phyloP scores from a whole-genome alignment of 805 yeast species.

The Saturnispora serradocipensis region DNA sequence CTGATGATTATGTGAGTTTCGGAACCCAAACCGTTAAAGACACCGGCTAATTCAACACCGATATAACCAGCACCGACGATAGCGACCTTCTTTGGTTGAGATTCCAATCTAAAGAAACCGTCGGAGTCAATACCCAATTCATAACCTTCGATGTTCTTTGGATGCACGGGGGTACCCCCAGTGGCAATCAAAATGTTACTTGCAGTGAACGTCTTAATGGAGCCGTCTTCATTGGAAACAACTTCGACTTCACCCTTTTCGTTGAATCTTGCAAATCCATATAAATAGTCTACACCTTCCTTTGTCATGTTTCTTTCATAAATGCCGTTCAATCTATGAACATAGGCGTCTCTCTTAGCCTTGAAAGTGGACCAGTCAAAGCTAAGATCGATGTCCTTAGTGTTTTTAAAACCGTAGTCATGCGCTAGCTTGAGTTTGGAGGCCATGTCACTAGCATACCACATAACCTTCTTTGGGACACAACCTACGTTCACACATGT shows the following conservation, averaged over 20 bases:
- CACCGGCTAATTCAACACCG: conserved; percentile 92
- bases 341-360: conserved; percentile 85
- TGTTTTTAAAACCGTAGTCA: conserved; percentile 68
- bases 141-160: conserved; percentile 65
- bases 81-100: conserved; percentile 87
- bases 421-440: conserved; percentile 61
- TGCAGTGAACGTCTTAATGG: conserved; percentile 50
- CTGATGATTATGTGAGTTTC: conserved; percentile 84
- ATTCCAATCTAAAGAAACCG: conserved; percentile 74
- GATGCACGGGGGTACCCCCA: conserved; percentile 79
- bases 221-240: conserved; percentile 50
- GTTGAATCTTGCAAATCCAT: conserved; percentile 77
- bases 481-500: conserved; percentile 96
- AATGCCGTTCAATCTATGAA: conserved; percentile 81
- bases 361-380: conserved; percentile 83
- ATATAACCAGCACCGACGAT: conserved; percentile 98
- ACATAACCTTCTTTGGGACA: conserved; percentile 98
- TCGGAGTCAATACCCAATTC: conserved; percentile 82
- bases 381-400: conserved; percentile 71
- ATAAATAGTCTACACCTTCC: conserved; percentile 81
- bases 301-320: conserved; percentile 79
- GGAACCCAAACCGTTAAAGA: conserved; percentile 79
- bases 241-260: conserved; percentile 74
- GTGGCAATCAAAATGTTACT: conserved; percentile 84
- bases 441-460: conserved; percentile 94